Evolutionary conservation across 176 grass and related monocot genomes (phyloP), one percentile per base, ranked within the genome.

Genomic region (Carex littledalei): DNA sequence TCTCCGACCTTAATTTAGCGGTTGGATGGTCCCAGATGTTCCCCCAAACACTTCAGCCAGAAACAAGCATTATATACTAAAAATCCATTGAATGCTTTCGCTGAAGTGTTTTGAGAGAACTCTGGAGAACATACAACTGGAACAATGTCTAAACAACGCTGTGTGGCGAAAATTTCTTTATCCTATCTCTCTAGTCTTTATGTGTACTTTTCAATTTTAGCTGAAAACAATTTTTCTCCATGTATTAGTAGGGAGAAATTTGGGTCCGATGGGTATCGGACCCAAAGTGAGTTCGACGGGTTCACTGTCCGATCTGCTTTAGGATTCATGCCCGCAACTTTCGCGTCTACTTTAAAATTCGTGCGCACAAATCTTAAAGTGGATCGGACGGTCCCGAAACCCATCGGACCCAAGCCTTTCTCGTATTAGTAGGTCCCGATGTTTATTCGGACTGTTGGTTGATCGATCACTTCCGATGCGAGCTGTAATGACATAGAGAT

Each of bases 51-150:
- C 71, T 75, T 75, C 71, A 75, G 45, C 71, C 71, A 49, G 45
- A 52, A 12, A n/a, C n/a, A n/a, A n/a, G n/a, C n/a, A n/a, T n/a
- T n/a, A 74, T 73, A 16, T n/a, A 5, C 20, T n/a, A 3, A 74
- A 74, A 41, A 52, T 50, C 41, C 9, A 53, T 75, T 26, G 71
- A 20, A 29, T 75, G n/a, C 47, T 52, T 53, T 75, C 6, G 71
- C 71, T 75, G 71, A 75, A 75, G 71, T 75, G 71, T 15, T 75
- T 75, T 24, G 71, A 75, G 71, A 24, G 71, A 75, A 75, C 71
- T 75, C 71, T 75, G 21, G 67, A 75, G 71, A 17, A 75, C 71
- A 75, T 53, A 52, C 45, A 75, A 75, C 45, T 71, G 67, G 45
- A 18, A 16, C 16, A 32, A 1, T 63, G 20, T 63, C 11, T 43